These are phyloP conservation scores for Daldinia loculata DNA, from an alignment of 495 filamentous ascomycete species.

Conservation along the genomic window DNA sequence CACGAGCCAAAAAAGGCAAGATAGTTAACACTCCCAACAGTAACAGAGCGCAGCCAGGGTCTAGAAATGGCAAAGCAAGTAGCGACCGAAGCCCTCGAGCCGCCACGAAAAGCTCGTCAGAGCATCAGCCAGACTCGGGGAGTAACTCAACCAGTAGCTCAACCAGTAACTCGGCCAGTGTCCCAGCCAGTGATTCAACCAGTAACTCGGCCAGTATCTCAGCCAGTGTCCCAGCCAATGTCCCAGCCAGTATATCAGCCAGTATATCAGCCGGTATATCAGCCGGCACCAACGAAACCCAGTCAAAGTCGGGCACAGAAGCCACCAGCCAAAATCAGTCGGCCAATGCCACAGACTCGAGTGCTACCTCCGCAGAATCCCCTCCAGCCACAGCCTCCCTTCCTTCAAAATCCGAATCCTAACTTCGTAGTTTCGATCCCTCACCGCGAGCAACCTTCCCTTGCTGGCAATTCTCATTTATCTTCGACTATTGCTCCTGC, in stretches of 20 bases:
- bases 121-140: background rate
- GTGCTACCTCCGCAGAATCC: background rate
- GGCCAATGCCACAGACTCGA: background rate
- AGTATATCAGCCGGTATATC: too few species aligned
- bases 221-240: background rate
- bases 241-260: background rate
- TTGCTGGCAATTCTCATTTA: background rate
- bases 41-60: background rate
- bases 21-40: conserved; percentile 19
- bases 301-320: background rate
- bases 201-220: background rate
- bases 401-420: background rate
- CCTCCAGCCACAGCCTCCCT: background rate
- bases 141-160: background rate
- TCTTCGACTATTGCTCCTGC: background rate
- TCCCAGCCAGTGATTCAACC: background rate
- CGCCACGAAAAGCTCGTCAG: background rate
- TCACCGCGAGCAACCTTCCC: background rate
- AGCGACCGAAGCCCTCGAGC: background rate
- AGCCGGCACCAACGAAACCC: background rate
- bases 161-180: too few species aligned
- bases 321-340: background rate
- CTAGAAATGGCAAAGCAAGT: background rate
- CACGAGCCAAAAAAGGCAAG: conserved; percentile 6
- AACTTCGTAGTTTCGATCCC: conserved; percentile 14